Evolutionary conservation across 2,329 filamentous ascomycete species (phyloP).

Genomic region (Exophiala oligosperma): DNA sequence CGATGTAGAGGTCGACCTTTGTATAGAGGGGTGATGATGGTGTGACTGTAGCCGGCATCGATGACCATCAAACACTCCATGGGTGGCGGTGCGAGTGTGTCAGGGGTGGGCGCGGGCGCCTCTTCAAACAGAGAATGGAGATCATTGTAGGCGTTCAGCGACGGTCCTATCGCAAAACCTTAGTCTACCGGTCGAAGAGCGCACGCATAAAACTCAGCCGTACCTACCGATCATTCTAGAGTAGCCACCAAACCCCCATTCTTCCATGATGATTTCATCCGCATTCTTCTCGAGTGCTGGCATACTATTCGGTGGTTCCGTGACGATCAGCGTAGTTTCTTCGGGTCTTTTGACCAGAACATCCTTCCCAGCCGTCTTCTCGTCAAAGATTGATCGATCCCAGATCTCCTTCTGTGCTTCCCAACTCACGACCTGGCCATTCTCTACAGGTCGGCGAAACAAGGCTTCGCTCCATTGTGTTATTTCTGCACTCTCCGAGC

Average conservation of each 20-base stretch:
- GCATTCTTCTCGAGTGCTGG: constrained; percentile 81
- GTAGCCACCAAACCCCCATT: constrained; percentile 90
- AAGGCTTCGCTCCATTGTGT: constrained; percentile 85
- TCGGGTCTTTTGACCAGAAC: constrained; percentile 59
- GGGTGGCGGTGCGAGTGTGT: constrained; percentile 46
- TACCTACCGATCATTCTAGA: constrained; percentile 69
- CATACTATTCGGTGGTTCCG: constrained; percentile 82
- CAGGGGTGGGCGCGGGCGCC: constrained; percentile 41
- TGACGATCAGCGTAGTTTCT: constrained; percentile 80
- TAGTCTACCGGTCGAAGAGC: no score
- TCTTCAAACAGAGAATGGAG: constrained; percentile 68
- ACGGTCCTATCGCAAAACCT: constrained; percentile 54
- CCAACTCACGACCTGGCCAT: constrained; percentile 95
- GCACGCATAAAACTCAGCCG: not conserved
- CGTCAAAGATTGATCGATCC: constrained; percentile 82
- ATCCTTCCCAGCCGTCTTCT: constrained; percentile 60
- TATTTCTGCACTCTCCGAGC: constrained; percentile 73
- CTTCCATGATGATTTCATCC: constrained; percentile 96
- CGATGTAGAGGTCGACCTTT: constrained; percentile 76
- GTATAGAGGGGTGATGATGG: constrained; percentile 83
- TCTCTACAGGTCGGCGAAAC: constrained; percentile 88
- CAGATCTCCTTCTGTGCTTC: constrained; percentile 94
- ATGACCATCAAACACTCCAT: constrained; percentile 83
- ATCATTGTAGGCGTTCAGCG: constrained; percentile 81
- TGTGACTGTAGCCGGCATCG: constrained; percentile 91